Base-by-base conservation (phyloP, 768 basidiomycete genomes). In the Mrakia frigida region DNA sequence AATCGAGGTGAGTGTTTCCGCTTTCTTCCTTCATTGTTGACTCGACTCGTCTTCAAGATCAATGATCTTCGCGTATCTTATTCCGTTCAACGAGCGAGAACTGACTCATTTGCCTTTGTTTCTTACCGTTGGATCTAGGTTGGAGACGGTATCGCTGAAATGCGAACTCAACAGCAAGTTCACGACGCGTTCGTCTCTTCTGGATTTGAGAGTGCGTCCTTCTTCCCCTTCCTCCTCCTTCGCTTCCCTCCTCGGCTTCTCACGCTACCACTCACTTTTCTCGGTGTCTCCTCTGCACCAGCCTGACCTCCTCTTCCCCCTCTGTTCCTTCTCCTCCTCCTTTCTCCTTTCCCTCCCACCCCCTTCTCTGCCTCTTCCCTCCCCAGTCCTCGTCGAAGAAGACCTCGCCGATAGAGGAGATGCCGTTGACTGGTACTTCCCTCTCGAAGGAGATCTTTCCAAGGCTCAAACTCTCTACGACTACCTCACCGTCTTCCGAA, bases 391-490 rank as follows among this genome's bases (percentile, higher is more conserved):
- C n/a, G 31, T 50, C 35, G 70, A 41, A 6, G 75, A 76, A 43
- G 75, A 76, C 63, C 70, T 76, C 16, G 75, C 75, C 61, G 70
- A 72, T 11, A 60, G 61, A 39, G 73, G 72, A 37, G 82, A 83
- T 77, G 78, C 78, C 25, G 78, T 84, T 61, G 89, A 90, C 0
- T 99, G 97, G 97, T 99, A 95, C 84, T 98, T 98, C 84, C 94
- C 95, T 0, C 87, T 98, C 37, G 94, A 97, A 83, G 96, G 97
- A 78, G 92, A 99, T 83, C 87, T 98, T 78, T 81, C 84, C 79
- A 97, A 98, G 84, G 91, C 93, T 2, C 96, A 99, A 85, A 98
- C 95, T 1, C 81, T 88, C 52, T 97, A 93, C 92, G 97, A 98
- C 83, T 89, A 89, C 79, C 85, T 94, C 79, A 92, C 90, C 61